Evolutionary conservation across 192 early-diverging fungal genomes (phyloP).

Genomic region (Coemansia aciculifera): DNA sequence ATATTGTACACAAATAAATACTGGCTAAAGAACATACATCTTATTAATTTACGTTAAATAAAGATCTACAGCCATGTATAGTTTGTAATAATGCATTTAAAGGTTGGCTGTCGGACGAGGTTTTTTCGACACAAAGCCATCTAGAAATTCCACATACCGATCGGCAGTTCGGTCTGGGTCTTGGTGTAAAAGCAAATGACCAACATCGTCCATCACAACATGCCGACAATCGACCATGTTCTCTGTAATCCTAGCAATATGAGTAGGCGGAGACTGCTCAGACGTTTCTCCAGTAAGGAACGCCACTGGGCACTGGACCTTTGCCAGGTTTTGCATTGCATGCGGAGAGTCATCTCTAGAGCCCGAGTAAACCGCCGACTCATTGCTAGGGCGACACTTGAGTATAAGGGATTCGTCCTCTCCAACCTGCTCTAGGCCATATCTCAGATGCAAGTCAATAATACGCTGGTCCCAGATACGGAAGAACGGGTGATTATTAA

Average conservation of each 20-base stretch:
- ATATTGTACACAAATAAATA: background rate
- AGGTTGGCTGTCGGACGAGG: background rate
- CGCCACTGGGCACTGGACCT: constrained; percentile 27
- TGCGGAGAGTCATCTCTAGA: constrained; percentile 15
- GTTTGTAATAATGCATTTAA: background rate
- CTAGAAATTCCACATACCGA: constrained; percentile 19
- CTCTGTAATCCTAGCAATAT: constrained; percentile 21
- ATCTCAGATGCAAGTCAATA: constrained; percentile 29
- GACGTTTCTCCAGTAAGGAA: constrained; percentile 45
- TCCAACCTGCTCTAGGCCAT: constrained; percentile 19
- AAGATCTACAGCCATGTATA: background rate
- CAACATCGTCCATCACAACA: constrained; percentile 23
- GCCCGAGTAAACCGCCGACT: constrained; percentile 31
- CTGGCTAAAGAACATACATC: background rate
- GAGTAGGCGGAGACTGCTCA: background rate
- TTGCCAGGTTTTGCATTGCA: constrained; percentile 17
- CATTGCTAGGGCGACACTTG: constrained; percentile 44
- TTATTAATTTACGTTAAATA: background rate
- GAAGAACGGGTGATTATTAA: constrained; percentile 38
- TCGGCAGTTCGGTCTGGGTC: constrained; percentile 24
- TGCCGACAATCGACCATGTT: constrained; percentile 21
- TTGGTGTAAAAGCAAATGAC: constrained; percentile 41
- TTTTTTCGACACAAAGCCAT: constrained; percentile 17
- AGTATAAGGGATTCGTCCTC: constrained; percentile 11
- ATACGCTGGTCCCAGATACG: constrained; percentile 32